phyloP scores from a whole-genome alignment of 2,329 filamentous ascomycete genomes.

The Penicillium sp. region DNA sequence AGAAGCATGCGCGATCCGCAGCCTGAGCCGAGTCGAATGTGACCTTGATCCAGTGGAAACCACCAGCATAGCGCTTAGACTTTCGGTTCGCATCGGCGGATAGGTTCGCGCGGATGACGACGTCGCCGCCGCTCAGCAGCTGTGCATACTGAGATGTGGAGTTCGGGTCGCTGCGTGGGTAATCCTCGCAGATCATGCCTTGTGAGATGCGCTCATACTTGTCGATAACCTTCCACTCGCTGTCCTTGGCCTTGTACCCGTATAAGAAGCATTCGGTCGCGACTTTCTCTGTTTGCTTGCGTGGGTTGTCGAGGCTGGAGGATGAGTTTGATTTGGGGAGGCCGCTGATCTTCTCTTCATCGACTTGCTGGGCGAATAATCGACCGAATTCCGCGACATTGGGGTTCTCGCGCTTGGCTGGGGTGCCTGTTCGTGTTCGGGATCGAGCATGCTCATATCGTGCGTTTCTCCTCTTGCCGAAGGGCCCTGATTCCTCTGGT shows the following conservation, averaged over 20 bases:
- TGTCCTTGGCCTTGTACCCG: conserved; percentile 70
- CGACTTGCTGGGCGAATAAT: conserved; percentile 46
- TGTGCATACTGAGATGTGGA: conserved; percentile 69
- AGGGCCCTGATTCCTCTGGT: conserved; percentile 62
- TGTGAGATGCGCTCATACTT: conserved; percentile 81
- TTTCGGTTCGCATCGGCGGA: conserved; percentile 72
- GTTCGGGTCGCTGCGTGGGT: conserved; percentile 78
- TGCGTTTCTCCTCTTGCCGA: conserved; percentile 55
- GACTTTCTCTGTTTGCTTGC: conserved; percentile 48
- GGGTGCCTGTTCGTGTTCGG: conserved; percentile 59
- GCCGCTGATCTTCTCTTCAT: conserved; percentile 41
- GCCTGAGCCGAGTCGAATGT: conserved; percentile 75
- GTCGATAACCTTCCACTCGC: conserved; percentile 79
- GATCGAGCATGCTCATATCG: conserved; percentile 48
- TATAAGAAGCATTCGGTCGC: conserved; percentile 81
- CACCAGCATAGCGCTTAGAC: conserved; percentile 78
- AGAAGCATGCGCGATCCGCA: conserved; percentile 67
- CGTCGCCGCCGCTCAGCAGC: conserved; percentile 70
- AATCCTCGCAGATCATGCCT: conserved; percentile 88
- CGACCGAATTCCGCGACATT: conserved; percentile 50
- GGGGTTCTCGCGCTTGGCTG: conserved; percentile 58
- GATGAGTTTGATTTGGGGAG: conserved; percentile 42
- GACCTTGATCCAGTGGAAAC: conserved; percentile 88
- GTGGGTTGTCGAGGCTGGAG: conserved; percentile 41
- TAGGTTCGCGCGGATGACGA: conserved; percentile 66